Base-by-base conservation (phyloP, 2,329 filamentous ascomycete genomes). In the Diplodia scrobiculata region DNA sequence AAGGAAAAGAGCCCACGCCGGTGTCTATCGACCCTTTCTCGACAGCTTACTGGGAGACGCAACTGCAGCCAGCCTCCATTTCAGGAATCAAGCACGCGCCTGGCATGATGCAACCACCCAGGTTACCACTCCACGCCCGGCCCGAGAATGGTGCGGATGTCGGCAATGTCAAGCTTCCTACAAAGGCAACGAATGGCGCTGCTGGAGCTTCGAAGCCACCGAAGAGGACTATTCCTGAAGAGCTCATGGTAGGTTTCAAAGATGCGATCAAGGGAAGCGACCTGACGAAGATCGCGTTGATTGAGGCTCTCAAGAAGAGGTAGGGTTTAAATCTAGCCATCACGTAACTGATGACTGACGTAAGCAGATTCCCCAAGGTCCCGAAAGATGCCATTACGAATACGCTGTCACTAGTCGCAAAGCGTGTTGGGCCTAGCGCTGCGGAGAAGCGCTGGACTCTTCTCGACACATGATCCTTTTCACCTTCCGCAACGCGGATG, bases 21-120 rank as follows among this genome's bases (percentile, higher is more conserved):
- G 79, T 86, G 76, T 78, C 87, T 7, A 94, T 99, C 69, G 89
- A 99, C 73, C 95, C 95, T 0, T 96, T 94, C 74, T 93, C 91
- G 0, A 87, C 86, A 0, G 77, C 81, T 0, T 98, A 98, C 77
- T 98, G 95, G 95, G 76, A 77, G 7, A 72, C 74, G 10, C 72
- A 76, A 2, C 72, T 73, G 45, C 45, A 47, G 55, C 13, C 58
- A 21, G 11, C 58, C 36, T 25, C 27, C 6, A n/a, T n/a, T 36
- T 32, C 58, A 50, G 41, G 5, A 21, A 21, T n/a, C 29, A 62
- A 70, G 67, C 70, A 69, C 7, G 53, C 48, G 17, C 71, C 70
- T 36, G 71, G 72, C 14, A 52, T 71, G 41, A 79, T 80, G 77
- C 74, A 79, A 38, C 77, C 78, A 21, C 78, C 77, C 11, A 74